Evolutionary conservation across 257 asterid genomes (phyloP), one percentile per base, ranked within the genome.

Genomic region (Plantago ovata): DNA sequence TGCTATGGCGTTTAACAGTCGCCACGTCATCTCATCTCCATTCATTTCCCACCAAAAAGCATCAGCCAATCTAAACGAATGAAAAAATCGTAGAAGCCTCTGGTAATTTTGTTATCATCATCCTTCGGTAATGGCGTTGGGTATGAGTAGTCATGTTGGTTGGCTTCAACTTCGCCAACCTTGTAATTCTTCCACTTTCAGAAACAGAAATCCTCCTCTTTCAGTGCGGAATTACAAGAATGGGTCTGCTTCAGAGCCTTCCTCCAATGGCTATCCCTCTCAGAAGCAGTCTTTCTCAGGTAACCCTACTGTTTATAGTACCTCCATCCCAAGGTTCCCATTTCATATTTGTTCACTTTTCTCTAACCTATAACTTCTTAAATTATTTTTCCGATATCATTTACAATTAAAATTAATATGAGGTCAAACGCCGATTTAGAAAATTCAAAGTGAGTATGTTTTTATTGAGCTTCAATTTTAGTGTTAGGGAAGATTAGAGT

Each of bases 1-100:
- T 49, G 77, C 40, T 28, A 41, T 61, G 20, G 64, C 54, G 73
- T 49, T 58, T 33, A 54, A 69, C 24, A 15, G 19, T 58, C 56
- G 13, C 80, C 77, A 77, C 80, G 72, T 73, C 77, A 19, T 48
- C 76, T 40, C 73, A 15, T 43, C 76, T 38, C 45, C 65, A 3
- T 41, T 23, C 36, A 21, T 20, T 33, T 32, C 38, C 56, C 50
- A 9, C n/a, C 63, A 32, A 59, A 16, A 32, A 45, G 2, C 15
- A 44, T 44, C 49, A 13, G 6, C 15, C 49, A 14, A 13, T 43
- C 5, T 24, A 20, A 51, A 7, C 12, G 3, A 9, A 50, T 10
- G 13, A 65, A 7, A 20, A 14, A 51, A 51, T 51, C 16, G 16
- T 21, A n/a, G 14, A 22, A 24, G 1, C 9, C 15, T 13, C 16